Evolutionary conservation across 768 basidiomycete genomes (phyloP), one percentile per base, ranked within the genome.

Genomic region (Pleurotus tuoliensis): DNA sequence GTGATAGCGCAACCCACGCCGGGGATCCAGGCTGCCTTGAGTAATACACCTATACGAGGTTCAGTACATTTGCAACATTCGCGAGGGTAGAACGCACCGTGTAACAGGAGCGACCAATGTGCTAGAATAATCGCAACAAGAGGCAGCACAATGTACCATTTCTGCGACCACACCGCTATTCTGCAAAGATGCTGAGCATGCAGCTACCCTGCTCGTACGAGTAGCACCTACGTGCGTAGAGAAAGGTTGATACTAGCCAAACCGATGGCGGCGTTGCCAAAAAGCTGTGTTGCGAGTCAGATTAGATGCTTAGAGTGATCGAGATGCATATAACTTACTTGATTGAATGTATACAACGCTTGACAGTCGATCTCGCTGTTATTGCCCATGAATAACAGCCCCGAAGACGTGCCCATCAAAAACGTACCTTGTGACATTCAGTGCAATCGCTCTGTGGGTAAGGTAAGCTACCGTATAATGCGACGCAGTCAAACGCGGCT

Each of bases 241-340:
- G 83, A 84, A 8, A 89, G 76, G 63, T 88, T 89, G 57, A 89
- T 80, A 64, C 84, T 87, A 11, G 87, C 86, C 3, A 88, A 72
- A 22, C 87, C 87, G 41, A 88, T 80, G 18, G 86, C 73, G 15
- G 82, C 80, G 67, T 87, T 86, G 15, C 87, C 87, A 54, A 82
- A 76, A 47, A 74, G 70, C 75, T 80, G 24, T 12, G 16, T 47
- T 34, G 18, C 24, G 15, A n/a, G 2, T 13, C 0, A 16, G 20
- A 16, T 46, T 56, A 37, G 57, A 56, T 27, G 27, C 57, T 22
- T 18, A 16, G 18, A 15, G 49, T 55, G 38, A 57, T 56, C 37
- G 48, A 3, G 43, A 47, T 20, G 22, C 37, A 53, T 24, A 13
- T 6, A 20, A 58, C 65, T 30, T 63, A 82, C 76, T 67, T 80